These are phyloP conservation scores for Lathyrus sativus DNA, from an alignment of 306 rosid species.

Conservation along the genomic window DNA sequence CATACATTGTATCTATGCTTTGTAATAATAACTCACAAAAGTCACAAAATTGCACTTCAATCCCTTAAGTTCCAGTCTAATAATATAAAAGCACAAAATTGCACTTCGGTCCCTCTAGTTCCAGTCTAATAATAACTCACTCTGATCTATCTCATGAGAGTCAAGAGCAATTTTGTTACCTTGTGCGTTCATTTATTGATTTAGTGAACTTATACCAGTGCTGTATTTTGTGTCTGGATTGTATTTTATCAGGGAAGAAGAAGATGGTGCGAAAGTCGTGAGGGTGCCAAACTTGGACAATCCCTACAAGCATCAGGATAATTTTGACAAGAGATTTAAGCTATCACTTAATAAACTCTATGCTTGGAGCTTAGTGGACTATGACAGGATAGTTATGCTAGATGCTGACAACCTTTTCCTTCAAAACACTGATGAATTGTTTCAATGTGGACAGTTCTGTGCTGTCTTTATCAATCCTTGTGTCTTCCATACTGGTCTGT, in stretches of 20 bases:
- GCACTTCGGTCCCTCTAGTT: slow-evolving; percentile 1
- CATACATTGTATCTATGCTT: background rate
- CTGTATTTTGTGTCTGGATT: background rate
- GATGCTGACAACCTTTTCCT: slow-evolving; percentile 94
- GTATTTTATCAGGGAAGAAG: slow-evolving; percentile 55
- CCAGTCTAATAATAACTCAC: background rate
- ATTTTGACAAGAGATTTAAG: slow-evolving; percentile 76
- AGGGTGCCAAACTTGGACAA: slow-evolving; percentile 78
- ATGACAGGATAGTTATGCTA: slow-evolving; percentile 84
- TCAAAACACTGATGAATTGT: slow-evolving; percentile 71
- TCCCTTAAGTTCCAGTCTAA: background rate
- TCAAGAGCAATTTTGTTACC: background rate
- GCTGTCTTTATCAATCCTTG: slow-evolving; percentile 90
- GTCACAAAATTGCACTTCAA: background rate
- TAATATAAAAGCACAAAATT: background rate
- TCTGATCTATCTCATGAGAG: too few species aligned
- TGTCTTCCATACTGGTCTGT: slow-evolving; percentile 86
- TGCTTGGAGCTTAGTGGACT: slow-evolving; percentile 82
- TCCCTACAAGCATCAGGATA: slow-evolving; percentile 67
- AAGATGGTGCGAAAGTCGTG: slow-evolving; percentile 89
- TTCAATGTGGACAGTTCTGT: slow-evolving; percentile 88
- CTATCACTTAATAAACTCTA: slow-evolving; percentile 78
- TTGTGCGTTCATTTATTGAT: background rate
- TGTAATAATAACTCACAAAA: background rate
- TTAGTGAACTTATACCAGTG: background rate